Conservation (phyloP, 345 rosid species). For the Nephelium lappaceum region DNA sequence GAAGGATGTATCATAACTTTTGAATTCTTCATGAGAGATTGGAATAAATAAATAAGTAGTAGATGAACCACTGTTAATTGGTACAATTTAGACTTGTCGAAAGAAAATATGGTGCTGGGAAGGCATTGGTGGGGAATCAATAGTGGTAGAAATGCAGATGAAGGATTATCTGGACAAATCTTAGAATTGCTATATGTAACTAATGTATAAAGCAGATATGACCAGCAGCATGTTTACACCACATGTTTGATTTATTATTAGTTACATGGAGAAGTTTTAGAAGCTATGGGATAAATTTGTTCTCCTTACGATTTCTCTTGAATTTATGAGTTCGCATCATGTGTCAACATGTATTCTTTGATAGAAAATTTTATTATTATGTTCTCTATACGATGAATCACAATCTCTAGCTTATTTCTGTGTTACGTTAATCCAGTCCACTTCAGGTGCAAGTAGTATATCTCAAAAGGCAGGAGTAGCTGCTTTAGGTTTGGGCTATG, state of each 20-base stretch:
- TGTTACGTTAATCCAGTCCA: conserved; percentile 41
- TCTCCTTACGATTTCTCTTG: background rate
- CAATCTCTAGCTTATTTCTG: conserved; percentile 10
- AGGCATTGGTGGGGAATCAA: no score
- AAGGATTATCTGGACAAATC: no score
- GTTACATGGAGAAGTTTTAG: background rate
- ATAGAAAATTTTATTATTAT: background rate
- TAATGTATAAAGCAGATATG: background rate
- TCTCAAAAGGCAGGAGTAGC: conserved; percentile 93
- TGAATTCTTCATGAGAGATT: no score
- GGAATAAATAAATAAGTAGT: no score
- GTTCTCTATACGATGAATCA: background rate
- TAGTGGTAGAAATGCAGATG: no score
- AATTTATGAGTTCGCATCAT: background rate
- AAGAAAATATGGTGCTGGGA: background rate
- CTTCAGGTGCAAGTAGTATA: conserved; percentile 93
- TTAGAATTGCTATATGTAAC: no score
- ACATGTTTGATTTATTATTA: background rate
- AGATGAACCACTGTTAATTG: no score
- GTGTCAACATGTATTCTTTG: background rate
- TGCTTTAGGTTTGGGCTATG: conserved; percentile 90
- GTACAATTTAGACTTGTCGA: no score
- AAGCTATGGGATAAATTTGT: background rate
- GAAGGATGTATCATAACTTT: background rate
- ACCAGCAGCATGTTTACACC: background rate